Evolutionary conservation across 2,329 filamentous ascomycete genomes (phyloP).

Genomic region (Penicillium olsonii): DNA sequence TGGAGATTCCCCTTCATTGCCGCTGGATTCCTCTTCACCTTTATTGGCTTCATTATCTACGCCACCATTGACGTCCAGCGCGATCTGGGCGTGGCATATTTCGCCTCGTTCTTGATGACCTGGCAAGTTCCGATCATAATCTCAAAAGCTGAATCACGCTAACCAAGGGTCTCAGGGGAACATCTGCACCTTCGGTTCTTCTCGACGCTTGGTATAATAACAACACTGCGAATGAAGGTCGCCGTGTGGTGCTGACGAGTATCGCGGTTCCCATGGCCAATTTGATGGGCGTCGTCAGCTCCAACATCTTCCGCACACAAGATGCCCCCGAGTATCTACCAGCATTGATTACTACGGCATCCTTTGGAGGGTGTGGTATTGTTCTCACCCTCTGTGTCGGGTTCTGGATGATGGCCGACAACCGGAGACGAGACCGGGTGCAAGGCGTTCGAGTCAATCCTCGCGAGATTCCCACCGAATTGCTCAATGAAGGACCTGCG

Average conservation of each 20-base stretch:
- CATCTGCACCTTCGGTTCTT: constrained; percentile 67
- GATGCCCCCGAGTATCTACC: constrained; percentile 65
- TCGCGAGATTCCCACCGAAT: constrained; percentile 54
- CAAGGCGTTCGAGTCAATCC: constrained; percentile 58
- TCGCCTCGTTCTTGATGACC: constrained; percentile 73
- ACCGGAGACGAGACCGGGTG: constrained; percentile 55
- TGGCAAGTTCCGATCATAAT: constrained; percentile 48
- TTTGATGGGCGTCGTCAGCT: constrained; percentile 67
- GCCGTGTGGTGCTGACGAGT: constrained; percentile 65
- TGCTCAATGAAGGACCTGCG: constrained; percentile 53
- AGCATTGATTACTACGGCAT: constrained; percentile 57
- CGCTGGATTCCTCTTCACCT: constrained; percentile 68
- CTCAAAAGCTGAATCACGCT: background rate
- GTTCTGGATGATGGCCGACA: constrained; percentile 50
- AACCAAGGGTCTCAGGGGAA: constrained; percentile 45
- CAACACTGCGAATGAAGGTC: constrained; percentile 72
- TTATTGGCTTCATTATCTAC: constrained; percentile 73
- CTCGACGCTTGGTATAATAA: constrained; percentile 69
- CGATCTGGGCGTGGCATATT: constrained; percentile 65
- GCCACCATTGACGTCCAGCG: constrained; percentile 63
- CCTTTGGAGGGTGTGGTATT: constrained; percentile 57
- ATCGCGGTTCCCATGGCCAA: constrained; percentile 71
- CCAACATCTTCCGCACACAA: constrained; percentile 63
- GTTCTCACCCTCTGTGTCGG: constrained; percentile 57
- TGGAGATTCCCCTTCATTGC: constrained; percentile 68